A percentile compares a stretch with the other conserved stretches of the same genome.
Evolutionary conservation across 768 basidiomycete species (phyloP).

Genomic region (Tubosaeta brunneosetosa): DNA sequence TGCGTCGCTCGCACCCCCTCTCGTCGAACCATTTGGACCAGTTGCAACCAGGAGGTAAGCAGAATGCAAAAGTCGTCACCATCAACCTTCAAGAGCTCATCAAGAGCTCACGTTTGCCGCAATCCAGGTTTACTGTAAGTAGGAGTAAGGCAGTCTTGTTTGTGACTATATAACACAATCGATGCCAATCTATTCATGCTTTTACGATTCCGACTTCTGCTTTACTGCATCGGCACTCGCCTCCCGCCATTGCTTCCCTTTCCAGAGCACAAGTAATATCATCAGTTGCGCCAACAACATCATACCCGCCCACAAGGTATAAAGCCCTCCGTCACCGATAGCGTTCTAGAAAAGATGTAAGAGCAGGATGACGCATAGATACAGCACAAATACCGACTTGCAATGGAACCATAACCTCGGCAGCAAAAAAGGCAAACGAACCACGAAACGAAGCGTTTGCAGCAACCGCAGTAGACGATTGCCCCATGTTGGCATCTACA

Average conservation of each 20-base stretch:
- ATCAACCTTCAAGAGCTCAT: no score
- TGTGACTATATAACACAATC: no score
- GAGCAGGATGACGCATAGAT: neutral
- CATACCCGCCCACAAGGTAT: slow-evolving; percentile 62
- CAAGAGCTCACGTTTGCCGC: no score
- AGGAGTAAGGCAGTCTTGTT: no score
- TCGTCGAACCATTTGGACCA: no score
- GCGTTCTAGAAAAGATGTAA: slow-evolving; percentile 41
- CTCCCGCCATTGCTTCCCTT: slow-evolving; percentile 60
- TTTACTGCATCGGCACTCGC: slow-evolving; percentile 43
- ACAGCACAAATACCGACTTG: slow-evolving; percentile 32
- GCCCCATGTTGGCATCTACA: slow-evolving; percentile 81
- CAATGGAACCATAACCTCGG: slow-evolving; percentile 73
- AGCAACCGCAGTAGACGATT: slow-evolving; percentile 73
- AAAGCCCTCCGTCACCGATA: slow-evolving; percentile 79
- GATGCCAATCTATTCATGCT: no score
- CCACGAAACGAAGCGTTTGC: slow-evolving; percentile 76
- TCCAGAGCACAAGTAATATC: slow-evolving; percentile 56
- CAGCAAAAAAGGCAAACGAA: slow-evolving; percentile 57
- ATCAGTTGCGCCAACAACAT: slow-evolving; percentile 50
- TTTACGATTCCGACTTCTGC: slow-evolving; percentile 1
- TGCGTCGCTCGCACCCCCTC: no score
- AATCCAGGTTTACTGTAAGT: no score
- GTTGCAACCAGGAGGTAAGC: no score
- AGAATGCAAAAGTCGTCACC: no score